Base-by-base conservation (phyloP, 2,329 filamentous ascomycete genomes). In the Colletotrichum simmondsii region DNA sequence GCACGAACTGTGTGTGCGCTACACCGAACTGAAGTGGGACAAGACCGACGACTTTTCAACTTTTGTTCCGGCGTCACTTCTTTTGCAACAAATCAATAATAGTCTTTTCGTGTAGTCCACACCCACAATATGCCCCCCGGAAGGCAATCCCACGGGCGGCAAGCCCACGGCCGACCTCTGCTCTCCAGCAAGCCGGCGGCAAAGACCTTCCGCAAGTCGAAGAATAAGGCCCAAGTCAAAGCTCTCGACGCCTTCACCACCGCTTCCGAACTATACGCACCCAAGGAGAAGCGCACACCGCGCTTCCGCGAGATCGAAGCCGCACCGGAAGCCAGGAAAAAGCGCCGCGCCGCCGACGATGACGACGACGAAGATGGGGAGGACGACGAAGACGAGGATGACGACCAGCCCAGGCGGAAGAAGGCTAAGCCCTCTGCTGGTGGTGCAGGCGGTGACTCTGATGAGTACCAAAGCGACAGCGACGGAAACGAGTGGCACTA, bases 401-500 rank as follows among this genome's bases (percentile, higher is more conserved):
- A 92, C 68, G 88, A 90, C 0, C 87, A 88, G 54, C 83, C 84
- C 0, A 79, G 81, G 57, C 80, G 83, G 62, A 86, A 85, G 74
- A 84, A 81, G 78, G 76, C 75, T 37, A 85, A 83, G 80, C 84
- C 85, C 52, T 85, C 79, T 80, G 53, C 82, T 77, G 82, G 81
- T 19, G 83, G 84, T 5, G 85, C 83, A 5, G 86, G 89, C 6
- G 86, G 91, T 77, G 88, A 89, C 22, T 87, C 88, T 56, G 86
- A 90, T 19, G 93, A 95, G 71, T 91, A 92, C 75, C 94, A 94
- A 11, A 95, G 92, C 76, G 95, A 98, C 79, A 94, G 93, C 73
- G 94, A 95, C 73, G 95, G 95, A 26, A 94, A 97, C 77, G 91
- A 94, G 78, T 98, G 95, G 95, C 92, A 89, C 62, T 86, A 97